Conservation (phyloP, 2,329 filamentous ascomycete genomes). For the Alternaria sp. region DNA sequence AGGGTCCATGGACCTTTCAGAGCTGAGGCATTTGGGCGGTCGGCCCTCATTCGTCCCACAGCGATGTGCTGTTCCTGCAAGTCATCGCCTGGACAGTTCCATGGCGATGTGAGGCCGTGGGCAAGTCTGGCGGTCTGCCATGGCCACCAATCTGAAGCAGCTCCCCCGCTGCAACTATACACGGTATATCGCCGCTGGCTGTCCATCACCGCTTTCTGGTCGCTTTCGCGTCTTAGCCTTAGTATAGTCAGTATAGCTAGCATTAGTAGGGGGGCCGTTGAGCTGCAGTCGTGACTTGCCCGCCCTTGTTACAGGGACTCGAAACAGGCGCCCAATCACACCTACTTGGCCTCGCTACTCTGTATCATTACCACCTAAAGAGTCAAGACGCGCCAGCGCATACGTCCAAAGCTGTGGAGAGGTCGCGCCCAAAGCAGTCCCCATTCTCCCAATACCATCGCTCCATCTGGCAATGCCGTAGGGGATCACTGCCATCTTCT, state of each 20-base stretch:
- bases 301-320: constrained; percentile 15
- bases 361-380: constrained; percentile 19
- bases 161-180: neutral
- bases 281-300: constrained; percentile 19
- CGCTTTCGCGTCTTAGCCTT: neutral
- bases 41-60: constrained; percentile 25
- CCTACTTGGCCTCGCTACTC: constrained; percentile 17
- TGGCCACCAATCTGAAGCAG: constrained; percentile 18
- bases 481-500: constrained; percentile 14
- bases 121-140: constrained; percentile 24
- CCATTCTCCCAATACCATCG: constrained; percentile 27
- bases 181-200: neutral
- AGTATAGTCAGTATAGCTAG: neutral
- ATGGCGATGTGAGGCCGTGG: constrained; percentile 6
- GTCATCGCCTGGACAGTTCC: constrained; percentile 24
- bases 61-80: constrained; percentile 37
- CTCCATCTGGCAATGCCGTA: constrained; percentile 33
- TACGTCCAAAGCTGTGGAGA: constrained; percentile 24
- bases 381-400: constrained; percentile 35
- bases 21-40: constrained; percentile 32
- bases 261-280: constrained; percentile 5
- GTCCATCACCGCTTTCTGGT: constrained; percentile 3
- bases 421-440: constrained; percentile 29
- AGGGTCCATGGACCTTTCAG: neutral
- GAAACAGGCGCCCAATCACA: constrained; percentile 25